Conservation (phyloP, 805 yeast genomes). For the Saccharomycopsis synnaedendra region DNA sequence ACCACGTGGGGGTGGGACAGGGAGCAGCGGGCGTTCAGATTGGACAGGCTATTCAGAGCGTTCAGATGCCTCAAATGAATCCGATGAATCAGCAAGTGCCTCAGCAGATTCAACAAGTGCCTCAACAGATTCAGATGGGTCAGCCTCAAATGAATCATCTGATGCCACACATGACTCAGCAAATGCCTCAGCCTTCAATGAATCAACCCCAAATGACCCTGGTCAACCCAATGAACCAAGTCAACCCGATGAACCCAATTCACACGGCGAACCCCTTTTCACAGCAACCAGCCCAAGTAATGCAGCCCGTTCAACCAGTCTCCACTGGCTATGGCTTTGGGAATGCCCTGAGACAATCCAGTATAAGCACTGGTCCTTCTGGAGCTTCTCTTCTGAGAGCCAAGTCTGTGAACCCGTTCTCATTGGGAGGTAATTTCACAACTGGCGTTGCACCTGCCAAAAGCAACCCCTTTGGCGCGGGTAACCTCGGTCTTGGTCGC, state of each 20-base stretch:
- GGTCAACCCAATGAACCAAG: conserved; percentile 1
- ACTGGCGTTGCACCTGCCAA: conserved; percentile 15
- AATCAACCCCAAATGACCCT: too few species aligned
- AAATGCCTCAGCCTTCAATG: too few species aligned
- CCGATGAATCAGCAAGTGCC: too few species aligned
- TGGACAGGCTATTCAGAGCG: too few species aligned
- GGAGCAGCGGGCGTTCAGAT: too few species aligned
- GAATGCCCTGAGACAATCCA: conserved; percentile 21
- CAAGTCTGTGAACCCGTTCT: conserved; percentile 27
- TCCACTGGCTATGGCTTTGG: conserved; percentile 54
- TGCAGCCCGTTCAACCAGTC: conserved; percentile 19
- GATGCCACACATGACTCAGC: too few species aligned
- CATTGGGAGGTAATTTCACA: conserved; percentile 19
- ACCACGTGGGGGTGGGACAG: too few species aligned
- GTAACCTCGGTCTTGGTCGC: conserved; percentile 6
- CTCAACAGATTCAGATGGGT: not conserved
- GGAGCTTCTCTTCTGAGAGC: conserved; percentile 5
- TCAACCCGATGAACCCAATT: not conserved
- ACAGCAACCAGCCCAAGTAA: conserved; percentile 18
- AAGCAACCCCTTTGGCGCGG: conserved; percentile 22
- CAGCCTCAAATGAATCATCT: too few species aligned
- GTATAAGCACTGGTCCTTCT: not conserved
- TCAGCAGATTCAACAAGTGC: not conserved
- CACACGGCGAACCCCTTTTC: not conserved
- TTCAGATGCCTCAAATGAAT: too few species aligned